phyloP scores from a whole-genome alignment of 192 early-diverging fungal genomes.

The Dispira parvispora region DNA sequence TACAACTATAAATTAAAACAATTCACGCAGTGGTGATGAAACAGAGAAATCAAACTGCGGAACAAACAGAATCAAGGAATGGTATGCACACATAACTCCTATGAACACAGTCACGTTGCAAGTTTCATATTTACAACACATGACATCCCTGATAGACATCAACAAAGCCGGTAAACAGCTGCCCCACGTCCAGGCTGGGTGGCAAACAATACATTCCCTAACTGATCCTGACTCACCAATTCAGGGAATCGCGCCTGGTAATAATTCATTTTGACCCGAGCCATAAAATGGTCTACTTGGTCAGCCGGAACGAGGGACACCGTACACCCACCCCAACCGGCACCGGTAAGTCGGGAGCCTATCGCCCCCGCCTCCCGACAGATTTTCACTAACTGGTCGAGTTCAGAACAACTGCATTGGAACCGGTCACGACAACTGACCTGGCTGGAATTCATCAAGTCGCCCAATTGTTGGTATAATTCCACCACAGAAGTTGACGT shows the following conservation, averaged over 20 bases:
- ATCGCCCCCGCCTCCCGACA: constrained; percentile 48
- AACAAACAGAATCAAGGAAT: too few species aligned
- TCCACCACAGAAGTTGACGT: constrained; percentile 11
- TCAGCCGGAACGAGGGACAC: constrained; percentile 56
- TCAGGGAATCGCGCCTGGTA: constrained; percentile 31
- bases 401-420: constrained; percentile 69
- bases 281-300: constrained; percentile 36
- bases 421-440: constrained; percentile 61
- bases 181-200: constrained; percentile 3
- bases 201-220: constrained; percentile 25
- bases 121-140: too few species aligned
- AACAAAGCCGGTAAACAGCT: constrained; percentile 14
- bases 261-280: constrained; percentile 38
- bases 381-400: constrained; percentile 58
- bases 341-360: constrained; percentile 80
- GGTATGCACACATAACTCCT: too few species aligned
- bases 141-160: too few species aligned
- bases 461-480: constrained; percentile 41
- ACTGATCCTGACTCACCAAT: constrained; percentile 16
- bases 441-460: constrained; percentile 82
- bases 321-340: constrained; percentile 86
- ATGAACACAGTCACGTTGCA: too few species aligned
- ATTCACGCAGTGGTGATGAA: too few species aligned
- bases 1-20: too few species aligned
- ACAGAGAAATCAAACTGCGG: too few species aligned